A percentile compares a stretch with the other conserved stretches of the same genome.
phyloP scores from a whole-genome alignment of 2,329 filamentous ascomycete species.

The Botrytis fabae region DNA sequence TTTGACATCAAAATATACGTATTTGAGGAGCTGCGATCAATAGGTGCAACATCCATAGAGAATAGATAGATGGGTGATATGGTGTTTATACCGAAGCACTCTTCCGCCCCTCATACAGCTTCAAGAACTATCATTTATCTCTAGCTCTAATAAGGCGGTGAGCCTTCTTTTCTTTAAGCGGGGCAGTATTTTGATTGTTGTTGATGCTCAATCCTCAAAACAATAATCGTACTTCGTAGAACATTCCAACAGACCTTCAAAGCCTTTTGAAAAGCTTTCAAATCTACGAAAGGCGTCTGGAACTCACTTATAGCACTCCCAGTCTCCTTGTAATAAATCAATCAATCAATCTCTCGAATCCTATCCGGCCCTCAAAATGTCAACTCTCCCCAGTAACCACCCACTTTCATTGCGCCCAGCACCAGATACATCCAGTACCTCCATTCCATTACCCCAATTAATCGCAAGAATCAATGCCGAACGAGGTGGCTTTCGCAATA shows the following conservation, averaged over 20 bases:
- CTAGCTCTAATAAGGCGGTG: neutral
- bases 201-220: neutral
- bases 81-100: neutral
- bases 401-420: slow-evolving; percentile 64
- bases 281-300: neutral
- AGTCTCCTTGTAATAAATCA: neutral
- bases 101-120: neutral
- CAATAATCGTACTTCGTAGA: neutral
- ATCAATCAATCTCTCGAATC: neutral
- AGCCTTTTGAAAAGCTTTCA: neutral
- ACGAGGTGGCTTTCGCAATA: slow-evolving; percentile 76
- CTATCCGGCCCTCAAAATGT: slow-evolving; percentile 28
- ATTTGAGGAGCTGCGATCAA: neutral
- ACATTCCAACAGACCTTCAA: neutral
- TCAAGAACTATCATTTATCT: neutral
- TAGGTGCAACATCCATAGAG: too few relatives aligned
- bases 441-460: slow-evolving; percentile 67
- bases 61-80: neutral
- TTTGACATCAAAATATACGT: neutral
- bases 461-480: slow-evolving; percentile 78
- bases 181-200: neutral
- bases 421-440: slow-evolving; percentile 55
- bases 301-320: neutral
- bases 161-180: slow-evolving; percentile 6
- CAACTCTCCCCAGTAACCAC: slow-evolving; percentile 45